Evolutionary conservation across 108 stramenopile species (phyloP).

Genomic region (Skeletonema grethae): DNA sequence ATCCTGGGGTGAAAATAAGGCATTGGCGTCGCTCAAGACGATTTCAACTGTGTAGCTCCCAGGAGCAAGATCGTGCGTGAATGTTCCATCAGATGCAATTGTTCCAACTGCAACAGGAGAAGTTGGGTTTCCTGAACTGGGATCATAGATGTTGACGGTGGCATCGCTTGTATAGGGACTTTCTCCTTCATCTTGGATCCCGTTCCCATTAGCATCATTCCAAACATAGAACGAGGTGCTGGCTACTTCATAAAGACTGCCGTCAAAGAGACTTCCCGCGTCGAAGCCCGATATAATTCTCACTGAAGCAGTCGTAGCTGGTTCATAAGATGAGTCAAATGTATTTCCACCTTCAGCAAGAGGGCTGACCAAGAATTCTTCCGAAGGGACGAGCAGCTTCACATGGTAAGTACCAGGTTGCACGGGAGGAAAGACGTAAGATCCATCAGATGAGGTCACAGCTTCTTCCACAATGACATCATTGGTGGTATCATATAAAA

Average conservation of each 20-base stretch:
- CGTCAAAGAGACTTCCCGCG: constrained; percentile 8
- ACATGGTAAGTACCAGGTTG: background rate
- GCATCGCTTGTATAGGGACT: background rate
- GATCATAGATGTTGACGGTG: background rate
- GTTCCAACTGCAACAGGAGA: background rate
- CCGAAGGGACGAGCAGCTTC: background rate
- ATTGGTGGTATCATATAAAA: background rate
- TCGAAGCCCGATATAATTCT: constrained; percentile 9
- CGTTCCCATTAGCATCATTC: background rate
- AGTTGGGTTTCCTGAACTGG: background rate
- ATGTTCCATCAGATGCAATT: background rate
- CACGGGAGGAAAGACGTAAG: constrained; percentile 18
- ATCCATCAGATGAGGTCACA: constrained; percentile 18
- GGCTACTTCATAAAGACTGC: background rate
- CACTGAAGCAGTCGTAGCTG: background rate
- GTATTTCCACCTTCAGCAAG: background rate
- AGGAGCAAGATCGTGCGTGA: background rate
- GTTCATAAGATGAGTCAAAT: background rate
- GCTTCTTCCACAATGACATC: constrained; percentile 2
- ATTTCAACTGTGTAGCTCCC: background rate
- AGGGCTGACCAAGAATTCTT: background rate
- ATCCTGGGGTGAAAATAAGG: constrained; percentile 14
- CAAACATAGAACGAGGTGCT: background rate
- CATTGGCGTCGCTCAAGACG: background rate
- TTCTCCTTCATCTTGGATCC: constrained; percentile 1